Evolutionary conservation across 345 rosid species (phyloP).

Genomic region (Rhodamnia rubescens): DNA sequence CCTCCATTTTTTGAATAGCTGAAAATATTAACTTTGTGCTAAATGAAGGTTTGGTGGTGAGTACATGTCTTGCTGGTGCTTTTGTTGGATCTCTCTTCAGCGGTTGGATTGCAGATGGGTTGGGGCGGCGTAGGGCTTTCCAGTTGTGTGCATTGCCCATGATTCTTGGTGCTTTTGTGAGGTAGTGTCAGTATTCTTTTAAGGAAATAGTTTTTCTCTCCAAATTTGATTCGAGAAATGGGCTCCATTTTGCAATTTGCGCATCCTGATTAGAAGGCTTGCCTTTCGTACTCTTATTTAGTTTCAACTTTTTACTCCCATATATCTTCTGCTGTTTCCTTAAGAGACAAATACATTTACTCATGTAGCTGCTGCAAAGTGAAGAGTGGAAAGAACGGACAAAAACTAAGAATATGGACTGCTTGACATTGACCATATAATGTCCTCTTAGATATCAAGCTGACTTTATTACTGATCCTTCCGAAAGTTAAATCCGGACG

Average conservation of each 20-base stretch:
- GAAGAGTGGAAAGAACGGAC: background rate
- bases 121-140: constrained; percentile 87
- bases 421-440: background rate
- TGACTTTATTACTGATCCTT: background rate
- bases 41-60: constrained; percentile 78
- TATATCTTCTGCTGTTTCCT: background rate
- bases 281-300: background rate
- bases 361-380: background rate
- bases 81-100: constrained; percentile 72
- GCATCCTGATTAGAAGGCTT: background rate
- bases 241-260: background rate
- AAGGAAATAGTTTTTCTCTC: background rate
- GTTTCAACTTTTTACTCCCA: background rate
- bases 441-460: background rate
- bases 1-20: background rate
- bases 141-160: constrained; percentile 86
- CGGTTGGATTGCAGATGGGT: constrained; percentile 73
- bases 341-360: background rate
- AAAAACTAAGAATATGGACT: background rate
- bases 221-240: background rate
- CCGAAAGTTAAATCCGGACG: background rate
- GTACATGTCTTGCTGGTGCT: constrained; percentile 90
- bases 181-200: constrained; percentile 24
- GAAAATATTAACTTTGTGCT: background rate
- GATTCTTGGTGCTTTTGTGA: constrained; percentile 73